A percentile compares a stretch with the other conserved stretches of the same genome.
Conservation (phyloP, 306 rosid species). For the Mimosa pudica region DNA sequence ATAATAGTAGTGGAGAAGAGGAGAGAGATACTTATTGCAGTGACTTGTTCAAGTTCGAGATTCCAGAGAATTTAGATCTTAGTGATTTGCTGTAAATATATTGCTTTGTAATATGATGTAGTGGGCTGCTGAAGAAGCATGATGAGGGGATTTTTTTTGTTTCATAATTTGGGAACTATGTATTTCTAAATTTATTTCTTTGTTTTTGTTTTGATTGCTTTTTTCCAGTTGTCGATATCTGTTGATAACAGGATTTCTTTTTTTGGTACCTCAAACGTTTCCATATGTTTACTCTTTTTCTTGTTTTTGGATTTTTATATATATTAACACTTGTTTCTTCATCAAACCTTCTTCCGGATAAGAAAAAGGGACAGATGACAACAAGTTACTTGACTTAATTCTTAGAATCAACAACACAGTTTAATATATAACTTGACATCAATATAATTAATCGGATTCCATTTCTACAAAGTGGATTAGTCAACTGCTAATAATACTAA, state of each 20-base stretch:
- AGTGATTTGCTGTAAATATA: constrained; percentile 52
- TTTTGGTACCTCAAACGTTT: neutral
- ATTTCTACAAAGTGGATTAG: no score
- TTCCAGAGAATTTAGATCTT: constrained; percentile 67
- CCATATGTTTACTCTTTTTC: neutral
- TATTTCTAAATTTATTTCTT: neutral
- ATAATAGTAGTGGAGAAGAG: constrained; percentile 55
- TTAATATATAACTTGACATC: neutral
- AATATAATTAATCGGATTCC: no score
- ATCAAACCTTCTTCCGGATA: neutral
- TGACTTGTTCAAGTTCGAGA: constrained; percentile 63
- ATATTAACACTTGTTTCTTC: neutral
- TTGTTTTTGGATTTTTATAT: neutral
- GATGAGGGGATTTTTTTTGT: neutral
- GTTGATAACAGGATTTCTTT: constrained; percentile 23
- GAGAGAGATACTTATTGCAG: constrained; percentile 67
- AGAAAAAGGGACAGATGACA: neutral
- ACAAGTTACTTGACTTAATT: neutral
- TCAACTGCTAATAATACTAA: no score
- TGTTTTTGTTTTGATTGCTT: neutral
- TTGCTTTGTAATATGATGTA: neutral
- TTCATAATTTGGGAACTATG: neutral
- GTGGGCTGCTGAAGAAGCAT: neutral
- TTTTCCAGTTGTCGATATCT: constrained; percentile 32
- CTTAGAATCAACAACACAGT: neutral